Conservation (phyloP, 495 filamentous ascomycete species). For the Hypomontagnella monticulosa region DNA sequence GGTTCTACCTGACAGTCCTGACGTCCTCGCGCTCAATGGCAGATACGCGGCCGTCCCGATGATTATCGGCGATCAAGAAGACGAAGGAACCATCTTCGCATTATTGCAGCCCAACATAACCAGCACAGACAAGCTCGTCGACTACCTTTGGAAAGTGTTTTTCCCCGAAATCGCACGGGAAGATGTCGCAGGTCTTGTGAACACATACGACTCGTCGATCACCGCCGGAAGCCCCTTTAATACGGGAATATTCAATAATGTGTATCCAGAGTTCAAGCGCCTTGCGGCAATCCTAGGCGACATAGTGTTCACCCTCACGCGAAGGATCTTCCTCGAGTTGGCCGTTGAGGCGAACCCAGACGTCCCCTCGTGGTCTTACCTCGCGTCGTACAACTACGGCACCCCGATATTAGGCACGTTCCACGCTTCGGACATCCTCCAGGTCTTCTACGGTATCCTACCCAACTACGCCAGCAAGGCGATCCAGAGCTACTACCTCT, state of each 20-base stretch:
- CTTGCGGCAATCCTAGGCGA: constrained; percentile 80
- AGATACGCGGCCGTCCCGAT: constrained; percentile 67
- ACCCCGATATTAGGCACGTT: constrained; percentile 77
- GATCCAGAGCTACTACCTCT: constrained; percentile 70
- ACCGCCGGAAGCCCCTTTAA: constrained; percentile 71
- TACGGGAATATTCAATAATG: constrained; percentile 68
- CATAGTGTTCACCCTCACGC: constrained; percentile 70
- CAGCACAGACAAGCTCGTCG: constrained; percentile 62
- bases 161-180: constrained; percentile 60
- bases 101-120: constrained; percentile 72
- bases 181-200: constrained; percentile 63
- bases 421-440: constrained; percentile 72
- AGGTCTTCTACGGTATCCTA: constrained; percentile 69
- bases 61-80: constrained; percentile 69
- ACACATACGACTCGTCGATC: constrained; percentile 61
- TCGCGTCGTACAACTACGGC: constrained; percentile 72
- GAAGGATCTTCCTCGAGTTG: constrained; percentile 64
- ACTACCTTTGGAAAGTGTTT: constrained; percentile 67
- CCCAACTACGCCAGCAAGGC: constrained; percentile 68
- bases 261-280: constrained; percentile 80
- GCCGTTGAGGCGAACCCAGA: constrained; percentile 56
- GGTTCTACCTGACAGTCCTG: constrained; percentile 64
- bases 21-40: constrained; percentile 57
- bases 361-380: constrained; percentile 76
- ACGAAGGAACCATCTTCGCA: constrained; percentile 68